phyloP scores from a whole-genome alignment of 345 rosid species.

The Boechera retrofracta region DNA sequence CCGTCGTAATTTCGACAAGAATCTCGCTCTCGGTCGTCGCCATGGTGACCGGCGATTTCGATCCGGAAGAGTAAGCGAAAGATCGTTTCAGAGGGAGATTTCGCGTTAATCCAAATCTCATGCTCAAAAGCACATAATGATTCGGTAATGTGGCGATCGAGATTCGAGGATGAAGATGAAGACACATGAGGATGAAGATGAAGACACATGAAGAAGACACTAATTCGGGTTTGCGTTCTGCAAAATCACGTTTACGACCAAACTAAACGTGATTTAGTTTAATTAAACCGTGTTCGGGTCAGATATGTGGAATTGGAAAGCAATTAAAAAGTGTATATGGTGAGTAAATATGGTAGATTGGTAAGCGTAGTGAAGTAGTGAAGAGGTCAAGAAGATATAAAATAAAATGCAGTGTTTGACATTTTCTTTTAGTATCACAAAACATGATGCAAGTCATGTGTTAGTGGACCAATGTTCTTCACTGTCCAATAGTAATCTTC shows the following conservation, averaged over 20 bases:
- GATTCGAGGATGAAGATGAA: slow-evolving; percentile 22
- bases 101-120: slow-evolving; percentile 40
- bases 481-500: slow-evolving; percentile 57
- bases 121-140: slow-evolving; percentile 33
- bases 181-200: too few relatives aligned
- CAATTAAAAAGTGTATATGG: too few relatives aligned
- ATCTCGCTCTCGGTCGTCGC: slow-evolving; percentile 34
- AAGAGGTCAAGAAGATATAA: not conserved
- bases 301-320: too few relatives aligned
- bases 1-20: not conserved
- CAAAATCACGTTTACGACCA: too few relatives aligned
- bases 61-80: slow-evolving; percentile 29
- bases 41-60: slow-evolving; percentile 35
- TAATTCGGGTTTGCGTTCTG: too few relatives aligned
- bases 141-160: slow-evolving; percentile 9
- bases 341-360: too few relatives aligned
- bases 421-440: slow-evolving; percentile 26
- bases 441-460: slow-evolving; percentile 33
- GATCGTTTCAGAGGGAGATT: slow-evolving; percentile 33
- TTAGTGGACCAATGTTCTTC: slow-evolving; percentile 44
- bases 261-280: too few relatives aligned
- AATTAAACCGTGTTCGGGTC: too few relatives aligned
- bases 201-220: too few relatives aligned
- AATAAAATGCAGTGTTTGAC: not conserved
- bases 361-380: too few relatives aligned